Percentiles rank a stretch among this genome's conserved stretches.
phyloP scores from a whole-genome alignment of 176 grass and related monocot genomes.

The Dactylis glomerata region DNA sequence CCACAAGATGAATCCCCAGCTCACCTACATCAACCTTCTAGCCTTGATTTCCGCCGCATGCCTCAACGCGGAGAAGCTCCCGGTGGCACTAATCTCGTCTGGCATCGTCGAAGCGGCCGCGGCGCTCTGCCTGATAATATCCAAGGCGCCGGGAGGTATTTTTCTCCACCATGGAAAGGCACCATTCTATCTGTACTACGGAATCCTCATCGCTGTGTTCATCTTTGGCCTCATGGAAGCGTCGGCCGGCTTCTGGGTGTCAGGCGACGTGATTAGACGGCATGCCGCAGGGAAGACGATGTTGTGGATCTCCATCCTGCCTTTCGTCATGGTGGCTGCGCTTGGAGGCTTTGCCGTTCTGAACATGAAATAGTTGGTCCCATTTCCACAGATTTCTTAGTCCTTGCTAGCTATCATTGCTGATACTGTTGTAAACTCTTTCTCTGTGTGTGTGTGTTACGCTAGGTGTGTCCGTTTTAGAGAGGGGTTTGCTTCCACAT shows the following conservation, averaged over 20 bases:
- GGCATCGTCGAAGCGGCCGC: neutral
- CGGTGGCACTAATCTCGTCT: neutral
- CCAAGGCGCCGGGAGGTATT: neutral
- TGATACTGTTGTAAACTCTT: neutral
- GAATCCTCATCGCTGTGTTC: neutral
- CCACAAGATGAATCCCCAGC: neutral
- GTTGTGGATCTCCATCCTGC: neutral
- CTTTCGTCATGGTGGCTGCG: neutral
- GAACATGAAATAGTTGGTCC: neutral
- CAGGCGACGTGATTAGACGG: neutral
- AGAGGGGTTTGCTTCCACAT: too few species aligned
- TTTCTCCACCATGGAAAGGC: conserved; percentile 8
- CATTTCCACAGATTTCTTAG: neutral
- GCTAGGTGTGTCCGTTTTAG: too few species aligned
- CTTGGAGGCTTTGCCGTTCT: neutral
- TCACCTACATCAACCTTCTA: neutral
- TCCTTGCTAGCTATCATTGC: neutral
- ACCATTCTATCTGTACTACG: neutral
- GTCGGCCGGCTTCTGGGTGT: neutral
- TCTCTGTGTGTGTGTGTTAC: too few species aligned
- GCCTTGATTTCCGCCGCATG: neutral
- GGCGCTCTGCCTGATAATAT: neutral
- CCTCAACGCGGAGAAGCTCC: neutral
- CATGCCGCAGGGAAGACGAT: neutral
- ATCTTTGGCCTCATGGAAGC: conserved; percentile 9